phyloP scores from a whole-genome alignment of 257 asterid species.

The Rhazya stricta region DNA sequence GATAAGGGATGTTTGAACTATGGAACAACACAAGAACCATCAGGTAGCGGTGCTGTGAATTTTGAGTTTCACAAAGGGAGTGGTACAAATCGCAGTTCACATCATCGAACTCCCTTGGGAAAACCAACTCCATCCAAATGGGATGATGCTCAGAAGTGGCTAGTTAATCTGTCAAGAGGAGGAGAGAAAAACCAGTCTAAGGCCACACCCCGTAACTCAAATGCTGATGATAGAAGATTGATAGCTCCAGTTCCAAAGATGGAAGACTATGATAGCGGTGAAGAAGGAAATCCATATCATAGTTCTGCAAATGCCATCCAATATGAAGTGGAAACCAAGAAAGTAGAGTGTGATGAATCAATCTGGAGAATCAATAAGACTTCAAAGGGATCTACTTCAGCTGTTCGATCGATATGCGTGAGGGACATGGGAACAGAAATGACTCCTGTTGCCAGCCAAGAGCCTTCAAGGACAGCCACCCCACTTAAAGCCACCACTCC shows the following conservation, averaged over 20 bases:
- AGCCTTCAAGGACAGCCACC: conserved; percentile 87
- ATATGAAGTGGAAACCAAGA: conserved; percentile 55
- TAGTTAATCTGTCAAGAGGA: conserved; percentile 71
- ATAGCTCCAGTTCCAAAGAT: conserved; percentile 55
- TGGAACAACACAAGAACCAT: conserved; percentile 40
- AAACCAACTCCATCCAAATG: conserved; percentile 91
- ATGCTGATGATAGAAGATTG: conserved; percentile 81
- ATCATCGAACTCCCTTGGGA: conserved; percentile 55
- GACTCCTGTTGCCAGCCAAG: conserved; percentile 92
- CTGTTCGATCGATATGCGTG: conserved; percentile 59
- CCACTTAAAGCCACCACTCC: conserved; percentile 71
- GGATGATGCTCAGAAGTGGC: conserved; percentile 99
- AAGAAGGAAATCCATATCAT: conserved; percentile 17
- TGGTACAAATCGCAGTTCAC: conserved; percentile 45
- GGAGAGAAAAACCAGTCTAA: conserved; percentile 51
- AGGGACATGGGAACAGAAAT: conserved; percentile 98
- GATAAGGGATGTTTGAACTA: conserved; percentile 65
- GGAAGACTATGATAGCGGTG: conserved; percentile 49
- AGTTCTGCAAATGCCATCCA: conserved; percentile 24
- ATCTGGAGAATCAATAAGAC: conserved; percentile 62
- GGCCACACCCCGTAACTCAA: conserved; percentile 77
- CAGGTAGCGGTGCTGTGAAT: conserved; percentile 31
- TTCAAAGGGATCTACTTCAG: conserved; percentile 36
- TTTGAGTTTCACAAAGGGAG: conserved; percentile 64
- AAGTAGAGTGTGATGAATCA: conserved; percentile 64